Evolutionary conservation across 495 filamentous ascomycete genomes (phyloP).

Genomic region (Parmelia sp.): DNA sequence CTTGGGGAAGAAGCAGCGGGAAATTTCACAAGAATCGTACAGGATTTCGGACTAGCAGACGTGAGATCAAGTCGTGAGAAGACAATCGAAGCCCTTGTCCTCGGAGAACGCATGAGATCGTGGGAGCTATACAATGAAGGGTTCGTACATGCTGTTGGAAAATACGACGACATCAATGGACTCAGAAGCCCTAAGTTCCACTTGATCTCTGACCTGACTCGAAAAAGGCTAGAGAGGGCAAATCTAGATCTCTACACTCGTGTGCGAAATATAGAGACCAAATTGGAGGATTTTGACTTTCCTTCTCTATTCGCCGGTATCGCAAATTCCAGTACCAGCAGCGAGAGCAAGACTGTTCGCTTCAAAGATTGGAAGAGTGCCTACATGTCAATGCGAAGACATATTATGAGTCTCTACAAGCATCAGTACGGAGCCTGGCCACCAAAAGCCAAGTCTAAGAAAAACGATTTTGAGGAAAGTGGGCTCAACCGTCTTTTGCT

Average conservation of each 20-base stretch:
- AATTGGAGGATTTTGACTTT: slow-evolving; percentile 80
- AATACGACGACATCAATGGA: slow-evolving; percentile 66
- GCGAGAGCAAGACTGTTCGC: slow-evolving; percentile 66
- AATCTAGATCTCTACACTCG: slow-evolving; percentile 70
- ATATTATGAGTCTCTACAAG: slow-evolving; percentile 72
- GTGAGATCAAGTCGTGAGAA: slow-evolving; percentile 79
- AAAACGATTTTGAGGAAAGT: slow-evolving; percentile 77
- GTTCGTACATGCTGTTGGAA: slow-evolving; percentile 88
- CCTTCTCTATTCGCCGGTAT: slow-evolving; percentile 84
- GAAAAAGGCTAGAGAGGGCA: slow-evolving; percentile 72
- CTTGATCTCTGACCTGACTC: slow-evolving; percentile 62
- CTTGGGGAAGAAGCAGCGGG: slow-evolving; percentile 73
- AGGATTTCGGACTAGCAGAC: slow-evolving; percentile 70
- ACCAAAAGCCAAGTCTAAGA: slow-evolving; percentile 84
- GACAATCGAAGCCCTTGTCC: slow-evolving; percentile 79
- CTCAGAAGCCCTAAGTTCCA: slow-evolving; percentile 61
- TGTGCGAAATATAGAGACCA: slow-evolving; percentile 56
- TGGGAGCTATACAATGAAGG: slow-evolving; percentile 80
- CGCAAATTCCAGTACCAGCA: slow-evolving; percentile 67
- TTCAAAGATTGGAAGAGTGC: slow-evolving; percentile 76
- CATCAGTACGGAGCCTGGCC: slow-evolving; percentile 86
- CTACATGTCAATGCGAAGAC: slow-evolving; percentile 68
- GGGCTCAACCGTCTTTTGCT: slow-evolving; percentile 82
- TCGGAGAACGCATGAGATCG: slow-evolving; percentile 80
- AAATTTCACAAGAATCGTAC: slow-evolving; percentile 69